Percentiles rank a stretch among this genome's conserved stretches.
Evolutionary conservation across 805 yeast species (phyloP).

Genomic region (Monosporozyma unispora): DNA sequence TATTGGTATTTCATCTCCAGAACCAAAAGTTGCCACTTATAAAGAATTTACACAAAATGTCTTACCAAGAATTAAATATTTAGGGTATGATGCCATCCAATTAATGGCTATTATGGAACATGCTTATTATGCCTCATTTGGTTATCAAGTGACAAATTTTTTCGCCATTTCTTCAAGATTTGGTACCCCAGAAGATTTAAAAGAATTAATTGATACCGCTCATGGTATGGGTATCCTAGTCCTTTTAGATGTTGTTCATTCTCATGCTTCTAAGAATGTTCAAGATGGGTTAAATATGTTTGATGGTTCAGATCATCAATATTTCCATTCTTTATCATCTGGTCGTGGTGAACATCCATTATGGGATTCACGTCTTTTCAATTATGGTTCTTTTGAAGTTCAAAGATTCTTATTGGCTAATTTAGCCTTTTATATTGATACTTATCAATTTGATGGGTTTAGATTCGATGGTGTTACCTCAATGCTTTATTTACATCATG

Average conservation of each 20-base stretch:
- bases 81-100: slow-evolving; percentile 90
- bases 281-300: slow-evolving; percentile 87
- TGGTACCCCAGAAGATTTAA: slow-evolving; percentile 93
- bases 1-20: slow-evolving; percentile 87
- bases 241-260: slow-evolving; percentile 85
- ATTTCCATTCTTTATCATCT: slow-evolving; percentile 73
- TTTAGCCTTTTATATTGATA: slow-evolving; percentile 73
- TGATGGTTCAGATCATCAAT: slow-evolving; percentile 92
- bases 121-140: slow-evolving; percentile 95
- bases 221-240: slow-evolving; percentile 83
- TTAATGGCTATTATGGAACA: slow-evolving; percentile 98
- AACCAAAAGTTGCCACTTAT: slow-evolving; percentile 76
- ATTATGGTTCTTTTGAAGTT: slow-evolving; percentile 87
- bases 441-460: slow-evolving; percentile 85
- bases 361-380: slow-evolving; percentile 95
- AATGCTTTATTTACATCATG: slow-evolving; percentile 89
- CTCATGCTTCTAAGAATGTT: slow-evolving; percentile 92
- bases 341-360: slow-evolving; percentile 77
- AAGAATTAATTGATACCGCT: slow-evolving; percentile 83
- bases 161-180: slow-evolving; percentile 84
- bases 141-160: slow-evolving; percentile 92
- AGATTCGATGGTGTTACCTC: slow-evolving; percentile 95
- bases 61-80: slow-evolving; percentile 72
- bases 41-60: slow-evolving; percentile 72
- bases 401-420: slow-evolving; percentile 78